Evolutionary conservation across 768 basidiomycete species (phyloP), one percentile per base, ranked within the genome.

Genomic region (Pulveroboletus sp.): DNA sequence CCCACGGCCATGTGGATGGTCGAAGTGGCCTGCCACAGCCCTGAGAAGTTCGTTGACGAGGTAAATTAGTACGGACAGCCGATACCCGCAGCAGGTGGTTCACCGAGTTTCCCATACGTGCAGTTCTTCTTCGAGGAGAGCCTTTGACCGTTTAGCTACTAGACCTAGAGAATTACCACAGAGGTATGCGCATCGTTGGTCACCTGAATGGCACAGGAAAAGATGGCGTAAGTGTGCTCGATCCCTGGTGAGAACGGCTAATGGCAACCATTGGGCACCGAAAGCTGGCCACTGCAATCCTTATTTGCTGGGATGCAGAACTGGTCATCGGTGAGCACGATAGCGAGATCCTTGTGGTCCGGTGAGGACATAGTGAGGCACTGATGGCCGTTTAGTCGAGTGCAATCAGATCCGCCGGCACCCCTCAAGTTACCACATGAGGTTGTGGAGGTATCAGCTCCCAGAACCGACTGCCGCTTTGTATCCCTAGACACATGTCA

Each of bases 111-210:
- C 83, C 96, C 96, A 99, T 27, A 84, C 84, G 43, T 78, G 65
- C 44, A 98, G 69, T 68, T 99, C 96, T 68, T 95, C 81, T 54
- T 86, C 72, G 14, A 98, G 73, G 39, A 93, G 74, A 53, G 75
- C 65, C 55, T 79, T 77, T 28, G 93, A 87, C 33, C 80, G 75
- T 65, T 83, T 89, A 39, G 89, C 80, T 61, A 90, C 73, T 47
- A 86, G 76, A 5, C 96, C 96, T 9, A 98, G 79, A 24, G 93
- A 97, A 72, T 99, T 98, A 31, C 96, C 96, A 65, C 91, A 94
- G 45, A 99, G 82, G 68, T 99, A 99, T 31, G 84, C 81, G 66
- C 82, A 84, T 48, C 74, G 71, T 48, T 63, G 66, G 43, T 81
- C 80, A 75, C 67, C 69, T 73, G 54, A 18, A 57, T 48, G 40